phyloP scores from a whole-genome alignment of 2,329 filamentous ascomycete species.

The Penicillium vulpinum region DNA sequence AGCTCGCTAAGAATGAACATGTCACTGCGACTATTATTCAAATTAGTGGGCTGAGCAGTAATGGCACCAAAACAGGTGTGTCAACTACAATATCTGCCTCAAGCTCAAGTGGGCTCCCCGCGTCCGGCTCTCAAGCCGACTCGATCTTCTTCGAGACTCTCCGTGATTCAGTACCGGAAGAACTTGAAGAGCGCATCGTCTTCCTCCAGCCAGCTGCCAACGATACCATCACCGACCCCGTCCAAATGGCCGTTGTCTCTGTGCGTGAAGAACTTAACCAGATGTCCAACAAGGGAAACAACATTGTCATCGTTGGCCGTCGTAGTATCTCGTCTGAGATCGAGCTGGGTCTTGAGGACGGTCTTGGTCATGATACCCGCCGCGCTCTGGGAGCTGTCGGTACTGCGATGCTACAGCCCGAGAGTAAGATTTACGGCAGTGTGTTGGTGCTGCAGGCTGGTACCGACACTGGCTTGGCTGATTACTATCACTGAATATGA shows the following conservation, averaged over 20 bases:
- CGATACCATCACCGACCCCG: slow-evolving; percentile 47
- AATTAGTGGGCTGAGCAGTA: slow-evolving; percentile 42
- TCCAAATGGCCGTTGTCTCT: slow-evolving; percentile 49
- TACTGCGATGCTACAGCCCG: slow-evolving; percentile 53
- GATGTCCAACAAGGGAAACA: slow-evolving; percentile 65
- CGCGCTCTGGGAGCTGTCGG: slow-evolving; percentile 37
- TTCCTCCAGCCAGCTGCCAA: slow-evolving; percentile 47
- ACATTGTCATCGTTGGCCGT: slow-evolving; percentile 68
- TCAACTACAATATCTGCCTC: slow-evolving; percentile 6
- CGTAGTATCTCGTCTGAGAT: slow-evolving; percentile 26
- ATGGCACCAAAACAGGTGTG: slow-evolving; percentile 9
- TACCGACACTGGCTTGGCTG: slow-evolving; percentile 8
- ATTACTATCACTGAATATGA: slow-evolving; percentile 7
- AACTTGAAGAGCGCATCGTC: slow-evolving; percentile 56
- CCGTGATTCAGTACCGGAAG: slow-evolving; percentile 55
- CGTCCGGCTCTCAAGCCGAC: slow-evolving; percentile 42
- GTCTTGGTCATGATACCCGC: slow-evolving; percentile 32
- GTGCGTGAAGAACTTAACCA: slow-evolving; percentile 63
- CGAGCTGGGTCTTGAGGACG: slow-evolving; percentile 36
- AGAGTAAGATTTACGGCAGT: slow-evolving; percentile 62
- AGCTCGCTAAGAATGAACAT: slow-evolving; percentile 75
- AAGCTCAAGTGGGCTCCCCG: neutral
- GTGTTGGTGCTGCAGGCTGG: slow-evolving; percentile 69
- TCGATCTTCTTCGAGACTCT: slow-evolving; percentile 59
- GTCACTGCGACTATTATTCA: slow-evolving; percentile 76